Conservation (phyloP, 2,329 filamentous ascomycete genomes). For the Dactylella cylindrospora region DNA sequence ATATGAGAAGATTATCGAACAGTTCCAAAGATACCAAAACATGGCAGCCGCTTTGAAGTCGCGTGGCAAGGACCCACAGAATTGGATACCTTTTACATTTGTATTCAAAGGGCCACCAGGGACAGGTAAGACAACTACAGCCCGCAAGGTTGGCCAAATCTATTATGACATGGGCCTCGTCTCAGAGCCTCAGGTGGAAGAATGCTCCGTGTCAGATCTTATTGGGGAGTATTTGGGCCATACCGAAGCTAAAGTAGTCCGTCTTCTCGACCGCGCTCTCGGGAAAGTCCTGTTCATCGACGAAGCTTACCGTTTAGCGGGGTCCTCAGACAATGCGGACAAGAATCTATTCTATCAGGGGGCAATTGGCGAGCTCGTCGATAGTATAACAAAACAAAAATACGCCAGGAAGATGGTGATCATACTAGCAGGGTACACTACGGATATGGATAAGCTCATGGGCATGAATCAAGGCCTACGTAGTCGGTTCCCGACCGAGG, state of each 20-base stretch:
- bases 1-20: constrained; percentile 59
- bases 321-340: constrained; percentile 51
- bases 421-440: constrained; percentile 62
- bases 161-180: constrained; percentile 61
- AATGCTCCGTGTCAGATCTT: constrained; percentile 59
- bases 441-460: constrained; percentile 66
- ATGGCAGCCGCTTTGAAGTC: constrained; percentile 58
- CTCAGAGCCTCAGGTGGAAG: constrained; percentile 55
- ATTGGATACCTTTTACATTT: constrained; percentile 67
- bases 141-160: constrained; percentile 51
- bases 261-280: constrained; percentile 61
- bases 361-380: constrained; percentile 60
- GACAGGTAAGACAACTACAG: constrained; percentile 47
- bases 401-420: constrained; percentile 59
- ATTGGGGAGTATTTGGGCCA: constrained; percentile 59
- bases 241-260: constrained; percentile 61
- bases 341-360: constrained; percentile 58
- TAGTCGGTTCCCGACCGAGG: constrained; percentile 64
- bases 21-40: constrained; percentile 61
- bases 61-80: constrained; percentile 60
- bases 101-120: constrained; percentile 65
- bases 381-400: constrained; percentile 57
- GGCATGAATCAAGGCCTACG: constrained; percentile 64
- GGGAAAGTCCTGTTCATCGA: constrained; percentile 63
- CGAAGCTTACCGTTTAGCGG: constrained; percentile 58